A percentile compares a stretch with the other conserved stretches of the same genome.
These are phyloP conservation scores for Wickerhamomyces sp. DNA, from an alignment of 1,139 yeast genomes.

Conservation along the genomic window DNA sequence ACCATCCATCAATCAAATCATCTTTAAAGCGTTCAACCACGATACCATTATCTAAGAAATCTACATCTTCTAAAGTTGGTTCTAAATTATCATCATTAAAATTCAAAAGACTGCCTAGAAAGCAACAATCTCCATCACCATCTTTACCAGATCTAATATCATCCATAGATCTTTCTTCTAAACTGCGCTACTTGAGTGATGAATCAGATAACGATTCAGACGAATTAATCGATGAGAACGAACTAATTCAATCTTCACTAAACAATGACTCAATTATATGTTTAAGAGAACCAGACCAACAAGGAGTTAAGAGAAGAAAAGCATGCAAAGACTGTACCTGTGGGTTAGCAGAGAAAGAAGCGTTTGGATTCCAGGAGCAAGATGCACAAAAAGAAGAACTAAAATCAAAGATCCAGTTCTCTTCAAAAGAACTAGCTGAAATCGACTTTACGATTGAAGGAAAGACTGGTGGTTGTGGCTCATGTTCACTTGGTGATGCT, in stretches of 20 bases:
- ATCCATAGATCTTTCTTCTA: conserved; percentile 7
- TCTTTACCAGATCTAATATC: conserved; percentile 13
- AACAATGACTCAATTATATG: conserved; percentile 21
- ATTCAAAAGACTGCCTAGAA: conserved; percentile 19
- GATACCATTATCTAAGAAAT: conserved; percentile 1
- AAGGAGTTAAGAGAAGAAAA: conserved; percentile 66
- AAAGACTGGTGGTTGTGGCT: conserved; percentile 92
- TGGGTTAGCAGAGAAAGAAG: conserved; percentile 84
- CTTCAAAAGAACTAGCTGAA: conserved; percentile 69
- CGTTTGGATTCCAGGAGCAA: conserved; percentile 19
- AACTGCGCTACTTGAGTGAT: conserved; percentile 19
- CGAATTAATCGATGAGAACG: conserved; percentile 41
- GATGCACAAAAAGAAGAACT: conserved; percentile 41
- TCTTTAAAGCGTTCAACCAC: conserved; percentile 6
- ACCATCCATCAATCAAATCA: conserved; percentile 19
- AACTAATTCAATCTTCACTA: conserved; percentile 31
- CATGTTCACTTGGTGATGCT: conserved; percentile 96
- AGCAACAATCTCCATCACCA: conserved; percentile 11
- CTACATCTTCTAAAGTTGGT: conserved; percentile 14
- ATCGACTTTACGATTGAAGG: conserved; percentile 95
- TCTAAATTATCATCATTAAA: conserved; percentile 23
- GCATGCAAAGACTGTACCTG: conserved; percentile 98
- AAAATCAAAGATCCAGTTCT: conserved; percentile 49
- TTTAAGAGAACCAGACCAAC: conserved; percentile 27
- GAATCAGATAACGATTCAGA: conserved; percentile 22